Evolutionary conservation across 345 rosid species (phyloP).

Genomic region (Schrenkiella parvula): DNA sequence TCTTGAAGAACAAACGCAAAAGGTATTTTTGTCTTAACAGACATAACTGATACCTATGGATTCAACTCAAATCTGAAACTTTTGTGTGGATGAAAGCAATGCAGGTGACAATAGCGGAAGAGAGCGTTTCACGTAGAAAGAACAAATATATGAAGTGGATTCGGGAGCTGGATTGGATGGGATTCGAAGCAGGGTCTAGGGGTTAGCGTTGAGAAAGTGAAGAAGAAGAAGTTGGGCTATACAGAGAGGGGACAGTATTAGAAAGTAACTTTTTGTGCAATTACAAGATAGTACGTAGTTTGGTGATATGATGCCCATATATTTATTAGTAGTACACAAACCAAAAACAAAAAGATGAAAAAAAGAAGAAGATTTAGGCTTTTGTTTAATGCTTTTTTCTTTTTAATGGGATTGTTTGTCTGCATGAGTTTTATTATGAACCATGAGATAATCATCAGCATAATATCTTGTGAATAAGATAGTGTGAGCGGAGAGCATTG

Average conservation of each 20-base stretch:
- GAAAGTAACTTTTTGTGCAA: slow-evolving; percentile 32
- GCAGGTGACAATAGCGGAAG: slow-evolving; percentile 80
- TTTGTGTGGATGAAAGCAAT: slow-evolving; percentile 57
- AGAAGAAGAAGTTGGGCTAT: slow-evolving; percentile 10
- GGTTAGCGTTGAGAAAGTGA: slow-evolving; percentile 6
- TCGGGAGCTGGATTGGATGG: slow-evolving; percentile 13
- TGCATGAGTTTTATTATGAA: slow-evolving; percentile 24
- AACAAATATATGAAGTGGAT: background rate
- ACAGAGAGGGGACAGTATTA: slow-evolving; percentile 29
- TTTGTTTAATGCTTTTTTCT: slow-evolving; percentile 3
- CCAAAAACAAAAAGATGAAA: background rate
- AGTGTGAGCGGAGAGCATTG: background rate
- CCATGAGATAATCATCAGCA: slow-evolving; percentile 20
- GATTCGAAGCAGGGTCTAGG: slow-evolving; percentile 17
- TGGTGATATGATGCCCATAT: slow-evolving; percentile 29
- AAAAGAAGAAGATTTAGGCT: slow-evolving; percentile 12
- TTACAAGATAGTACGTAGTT: slow-evolving; percentile 28
- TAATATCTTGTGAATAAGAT: slow-evolving; percentile 21
- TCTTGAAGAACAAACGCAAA: slow-evolving; percentile 83
- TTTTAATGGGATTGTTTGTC: slow-evolving; percentile 4
- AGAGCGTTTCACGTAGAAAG: slow-evolving; percentile 50
- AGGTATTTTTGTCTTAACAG: slow-evolving; percentile 45
- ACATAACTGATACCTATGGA: background rate
- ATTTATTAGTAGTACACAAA: slow-evolving; percentile 22
- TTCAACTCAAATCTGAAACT: slow-evolving; percentile 28